Evolutionary conservation across 2,329 filamentous ascomycete genomes (phyloP).

Genomic region (Fusarium albidum): DNA sequence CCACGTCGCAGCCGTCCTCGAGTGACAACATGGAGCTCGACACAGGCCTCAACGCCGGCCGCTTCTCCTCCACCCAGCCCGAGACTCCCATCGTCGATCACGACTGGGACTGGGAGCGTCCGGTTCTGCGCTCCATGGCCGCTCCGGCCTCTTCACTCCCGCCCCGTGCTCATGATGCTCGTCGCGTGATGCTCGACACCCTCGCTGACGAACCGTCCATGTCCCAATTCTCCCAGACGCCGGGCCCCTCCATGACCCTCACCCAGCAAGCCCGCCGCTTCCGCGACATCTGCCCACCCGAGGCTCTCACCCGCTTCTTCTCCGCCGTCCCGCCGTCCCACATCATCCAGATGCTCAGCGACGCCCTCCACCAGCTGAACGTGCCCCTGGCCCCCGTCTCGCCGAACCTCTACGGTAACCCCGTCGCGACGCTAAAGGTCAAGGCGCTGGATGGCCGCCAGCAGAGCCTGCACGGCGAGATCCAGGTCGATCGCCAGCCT

Average conservation of each 20-base stretch:
- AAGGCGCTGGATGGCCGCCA: slow-evolving; percentile 76
- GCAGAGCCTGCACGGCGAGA: slow-evolving; percentile 77
- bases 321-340: slow-evolving; percentile 79
- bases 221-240: slow-evolving; percentile 83
- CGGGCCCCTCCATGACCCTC: slow-evolving; percentile 80
- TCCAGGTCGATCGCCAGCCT: slow-evolving; percentile 73
- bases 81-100: slow-evolving; percentile 78
- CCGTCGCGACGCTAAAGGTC: slow-evolving; percentile 72
- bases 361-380: slow-evolving; percentile 85
- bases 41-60: slow-evolving; percentile 50
- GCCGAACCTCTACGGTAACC: slow-evolving; percentile 60
- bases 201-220: slow-evolving; percentile 87
- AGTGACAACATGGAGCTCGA: slow-evolving; percentile 77
- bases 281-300: slow-evolving; percentile 87
- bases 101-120: slow-evolving; percentile 88
- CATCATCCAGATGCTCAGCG: slow-evolving; percentile 80
- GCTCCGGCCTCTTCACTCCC: slow-evolving; percentile 48
- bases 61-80: slow-evolving; percentile 84
- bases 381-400: slow-evolving; percentile 70
- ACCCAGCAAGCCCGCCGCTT: slow-evolving; percentile 92
- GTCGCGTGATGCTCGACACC: slow-evolving; percentile 62
- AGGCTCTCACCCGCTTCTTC: slow-evolving; percentile 91
- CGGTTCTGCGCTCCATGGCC: slow-evolving; percentile 63
- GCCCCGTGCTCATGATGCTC: slow-evolving; percentile 43
- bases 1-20: slow-evolving; percentile 50